These are phyloP conservation scores for Glaciozyma martinii DNA, from an alignment of 768 basidiomycete species.

Conservation along the genomic window DNA sequence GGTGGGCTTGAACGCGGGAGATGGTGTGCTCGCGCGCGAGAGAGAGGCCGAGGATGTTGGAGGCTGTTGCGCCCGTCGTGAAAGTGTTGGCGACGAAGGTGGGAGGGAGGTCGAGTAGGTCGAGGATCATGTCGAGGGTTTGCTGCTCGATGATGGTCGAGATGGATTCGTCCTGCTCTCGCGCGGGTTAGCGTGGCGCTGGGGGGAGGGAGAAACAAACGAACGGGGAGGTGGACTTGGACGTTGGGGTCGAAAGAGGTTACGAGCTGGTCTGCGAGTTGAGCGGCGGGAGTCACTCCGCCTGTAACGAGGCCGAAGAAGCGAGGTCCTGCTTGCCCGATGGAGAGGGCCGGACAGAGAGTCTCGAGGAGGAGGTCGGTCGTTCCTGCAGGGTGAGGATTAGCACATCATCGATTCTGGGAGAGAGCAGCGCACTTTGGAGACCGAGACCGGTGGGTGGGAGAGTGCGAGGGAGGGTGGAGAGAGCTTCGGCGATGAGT, in stretches of 20 bases:
- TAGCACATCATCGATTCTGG: too few species aligned
- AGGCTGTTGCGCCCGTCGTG: constrained; percentile 45
- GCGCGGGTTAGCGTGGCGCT: constrained; percentile 28
- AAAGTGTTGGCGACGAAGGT: constrained; percentile 40
- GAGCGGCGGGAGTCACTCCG: constrained; percentile 40
- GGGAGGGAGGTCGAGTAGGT: constrained; percentile 28
- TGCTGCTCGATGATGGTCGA: constrained; percentile 30
- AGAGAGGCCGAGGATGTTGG: constrained; percentile 44
- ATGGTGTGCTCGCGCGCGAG: constrained; percentile 41
- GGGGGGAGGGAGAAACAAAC: constrained; percentile 2
- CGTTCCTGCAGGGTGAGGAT: constrained; percentile 1
- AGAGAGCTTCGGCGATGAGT: too few species aligned
- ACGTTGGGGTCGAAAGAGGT: constrained; percentile 42
- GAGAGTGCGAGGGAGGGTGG: too few species aligned
- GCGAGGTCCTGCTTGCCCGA: constrained; percentile 42
- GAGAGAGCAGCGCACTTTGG: too few species aligned
- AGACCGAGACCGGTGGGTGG: too few species aligned
- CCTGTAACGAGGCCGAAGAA: constrained; percentile 33
- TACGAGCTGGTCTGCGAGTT: constrained; percentile 42
- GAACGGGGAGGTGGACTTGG: constrained; percentile 37
- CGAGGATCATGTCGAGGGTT: constrained; percentile 30
- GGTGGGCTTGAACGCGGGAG: constrained; percentile 31
- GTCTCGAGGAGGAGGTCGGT: constrained; percentile 34
- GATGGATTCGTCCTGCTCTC: constrained; percentile 29
- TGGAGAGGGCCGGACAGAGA: constrained; percentile 38